A percentile compares a stretch with the other conserved stretches of the same genome.
phyloP scores from a whole-genome alignment of 2,329 filamentous ascomycete species.

The Juglanconis oblonga region DNA sequence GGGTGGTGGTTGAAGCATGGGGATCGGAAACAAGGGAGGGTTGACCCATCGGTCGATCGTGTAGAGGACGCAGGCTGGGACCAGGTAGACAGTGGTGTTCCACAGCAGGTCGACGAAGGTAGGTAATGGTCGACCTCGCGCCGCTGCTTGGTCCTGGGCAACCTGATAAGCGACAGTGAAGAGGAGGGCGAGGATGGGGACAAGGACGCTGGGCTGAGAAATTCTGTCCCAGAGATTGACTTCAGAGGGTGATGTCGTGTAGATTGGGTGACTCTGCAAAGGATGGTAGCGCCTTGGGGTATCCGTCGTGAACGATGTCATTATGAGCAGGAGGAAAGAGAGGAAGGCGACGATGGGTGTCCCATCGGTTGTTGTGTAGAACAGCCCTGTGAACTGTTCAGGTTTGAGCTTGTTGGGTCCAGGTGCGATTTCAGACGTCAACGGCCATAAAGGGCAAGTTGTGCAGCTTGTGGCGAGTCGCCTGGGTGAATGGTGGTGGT shows the following conservation, averaged over 20 bases:
- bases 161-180: constrained; percentile 34
- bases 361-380: constrained; percentile 6
- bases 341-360: constrained; percentile 1
- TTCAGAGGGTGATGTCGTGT: constrained; percentile 22
- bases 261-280: constrained; percentile 7
- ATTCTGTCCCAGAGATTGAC: constrained; percentile 31
- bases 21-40: constrained; percentile 40
- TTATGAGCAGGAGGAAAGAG: constrained; percentile 9
- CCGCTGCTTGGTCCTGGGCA: constrained; percentile 24
- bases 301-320: constrained; percentile 11
- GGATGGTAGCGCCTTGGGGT: constrained; percentile 11
- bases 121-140: constrained; percentile 22
- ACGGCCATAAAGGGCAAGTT: background rate
- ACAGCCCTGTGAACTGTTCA: background rate
- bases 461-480: background rate
- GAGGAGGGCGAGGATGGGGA: constrained; percentile 33
- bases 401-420: background rate
- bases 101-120: constrained; percentile 51
- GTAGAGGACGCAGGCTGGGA: constrained; percentile 57
- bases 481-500: background rate
- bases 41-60: constrained; percentile 54
- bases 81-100: constrained; percentile 56
- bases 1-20: constrained; percentile 35
- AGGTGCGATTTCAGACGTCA: background rate
- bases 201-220: constrained; percentile 32